Evolutionary conservation across 2,329 filamentous ascomycete species (phyloP).

Genomic region (Trichoderma sp.): DNA sequence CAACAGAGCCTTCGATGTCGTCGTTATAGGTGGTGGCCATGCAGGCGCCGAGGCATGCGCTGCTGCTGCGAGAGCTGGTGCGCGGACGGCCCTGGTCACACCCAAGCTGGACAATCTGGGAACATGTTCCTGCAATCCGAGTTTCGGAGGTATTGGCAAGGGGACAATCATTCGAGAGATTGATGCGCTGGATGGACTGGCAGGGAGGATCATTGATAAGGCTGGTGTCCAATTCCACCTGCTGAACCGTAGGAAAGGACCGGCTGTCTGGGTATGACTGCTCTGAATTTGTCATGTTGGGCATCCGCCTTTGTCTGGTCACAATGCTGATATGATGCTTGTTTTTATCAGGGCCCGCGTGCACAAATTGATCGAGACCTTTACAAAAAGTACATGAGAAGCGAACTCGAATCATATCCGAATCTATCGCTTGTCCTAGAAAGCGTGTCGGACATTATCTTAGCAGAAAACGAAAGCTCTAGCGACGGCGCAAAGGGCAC

Average conservation of each 20-base stretch:
- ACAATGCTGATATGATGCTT: not conserved
- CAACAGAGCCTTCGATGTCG: slow-evolving; percentile 74
- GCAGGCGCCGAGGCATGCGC: slow-evolving; percentile 92
- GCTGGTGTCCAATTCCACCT: slow-evolving; percentile 92
- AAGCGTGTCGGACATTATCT: slow-evolving; percentile 87
- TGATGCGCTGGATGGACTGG: slow-evolving; percentile 88
- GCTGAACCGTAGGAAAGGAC: slow-evolving; percentile 84
- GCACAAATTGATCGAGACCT: slow-evolving; percentile 91
- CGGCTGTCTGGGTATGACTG: slow-evolving; percentile 75
- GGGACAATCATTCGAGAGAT: slow-evolving; percentile 94
- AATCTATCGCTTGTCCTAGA: slow-evolving; percentile 79
- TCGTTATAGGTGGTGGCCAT: slow-evolving; percentile 94
- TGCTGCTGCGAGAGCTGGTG: slow-evolving; percentile 83
- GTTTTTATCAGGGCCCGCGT: slow-evolving; percentile 62
- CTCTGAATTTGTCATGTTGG: too few relatives aligned
- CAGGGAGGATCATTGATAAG: slow-evolving; percentile 86
- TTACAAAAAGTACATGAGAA: slow-evolving; percentile 87
- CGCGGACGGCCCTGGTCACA: slow-evolving; percentile 84
- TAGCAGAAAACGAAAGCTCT: slow-evolving; percentile 47
- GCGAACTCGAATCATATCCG: slow-evolving; percentile 74
- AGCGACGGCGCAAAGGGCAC: slow-evolving; percentile 55
- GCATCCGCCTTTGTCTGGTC: not conserved
- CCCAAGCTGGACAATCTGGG: slow-evolving; percentile 86
- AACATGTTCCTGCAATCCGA: slow-evolving; percentile 94
- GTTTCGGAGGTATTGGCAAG: slow-evolving; percentile 97